Evolutionary conservation across 2,329 filamentous ascomycete genomes (phyloP).

Genomic region (Pseudogymnoascus sp.): DNA sequence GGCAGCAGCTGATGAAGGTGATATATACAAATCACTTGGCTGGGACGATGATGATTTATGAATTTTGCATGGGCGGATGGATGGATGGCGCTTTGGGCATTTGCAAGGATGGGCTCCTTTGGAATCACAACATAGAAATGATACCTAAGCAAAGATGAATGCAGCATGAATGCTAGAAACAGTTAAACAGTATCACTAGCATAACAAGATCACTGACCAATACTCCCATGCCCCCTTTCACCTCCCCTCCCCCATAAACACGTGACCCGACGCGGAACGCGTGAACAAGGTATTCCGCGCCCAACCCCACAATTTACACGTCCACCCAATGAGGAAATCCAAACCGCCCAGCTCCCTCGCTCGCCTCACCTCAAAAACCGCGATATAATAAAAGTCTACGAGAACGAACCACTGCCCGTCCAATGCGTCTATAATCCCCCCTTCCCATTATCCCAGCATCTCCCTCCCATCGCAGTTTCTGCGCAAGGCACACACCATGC

Average conservation of each 20-base stretch:
- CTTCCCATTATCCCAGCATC: neutral
- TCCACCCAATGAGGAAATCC: constrained; percentile 9
- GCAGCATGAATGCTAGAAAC: neutral
- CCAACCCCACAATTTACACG: constrained; percentile 5
- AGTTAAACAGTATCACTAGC: constrained; percentile 3
- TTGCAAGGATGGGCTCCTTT: constrained; percentile 6
- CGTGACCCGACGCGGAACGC: constrained; percentile 6
- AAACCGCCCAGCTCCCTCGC: neutral
- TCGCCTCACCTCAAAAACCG: neutral
- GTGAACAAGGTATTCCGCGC: neutral
- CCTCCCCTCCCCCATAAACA: neutral
- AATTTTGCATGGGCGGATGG: constrained; percentile 7
- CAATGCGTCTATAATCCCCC: constrained; percentile 6
- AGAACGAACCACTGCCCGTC: neutral
- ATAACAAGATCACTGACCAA: neutral
- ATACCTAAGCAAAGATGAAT: constrained; percentile 2
- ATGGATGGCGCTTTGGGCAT: neutral
- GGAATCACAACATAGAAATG: constrained; percentile 5
- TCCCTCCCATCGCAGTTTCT: neutral
- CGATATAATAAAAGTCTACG: neutral
- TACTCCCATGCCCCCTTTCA: neutral
- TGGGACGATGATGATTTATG: constrained; percentile 13
- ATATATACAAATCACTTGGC: constrained; percentile 11
- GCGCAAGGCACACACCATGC: constrained; percentile 33
- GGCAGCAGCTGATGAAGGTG: constrained; percentile 1